Base-by-base conservation (phyloP, 768 basidiomycete genomes). In the Sutorius australiensis region DNA sequence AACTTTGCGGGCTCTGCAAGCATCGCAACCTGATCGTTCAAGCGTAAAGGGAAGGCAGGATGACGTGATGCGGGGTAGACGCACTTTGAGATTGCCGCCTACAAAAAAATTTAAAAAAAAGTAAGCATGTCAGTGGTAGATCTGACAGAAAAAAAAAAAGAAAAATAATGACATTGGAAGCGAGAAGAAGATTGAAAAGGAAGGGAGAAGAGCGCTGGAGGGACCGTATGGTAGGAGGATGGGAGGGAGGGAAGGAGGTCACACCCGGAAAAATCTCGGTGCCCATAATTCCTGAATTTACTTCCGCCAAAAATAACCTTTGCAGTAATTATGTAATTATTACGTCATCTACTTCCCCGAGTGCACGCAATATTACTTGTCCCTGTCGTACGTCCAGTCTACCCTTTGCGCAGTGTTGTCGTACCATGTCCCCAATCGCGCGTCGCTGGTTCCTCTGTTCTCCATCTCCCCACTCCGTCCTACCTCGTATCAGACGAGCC, bases 1-100 rank as follows among this genome's bases (percentile, higher is more conserved):
- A 41, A 93, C 91, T 69, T 93, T 92, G 67, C 90, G 85, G 10
- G 89, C 86, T 60, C 89, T 77, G 71, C 90, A 92, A 42, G 89
- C 89, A 73, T 91, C 89, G 69, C 89, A 92, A 66, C 89, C 89
- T 91, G 62, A 45, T 43, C 5, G 41, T 63, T 63, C 63, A 56
- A 69, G 54, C 54, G 60, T 59, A 47, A 56, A 37, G 51, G 49
- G 32, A 54, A 55, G 55, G 49, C 38, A 37, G 56, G 49, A 57
- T 53, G 56, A 77, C 53, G 54, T 50, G 53, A 61, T 54, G 58
- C 40, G 59, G 58, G 55, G 47, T 39, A 45, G 31, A 66, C 85
- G 54, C 62, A 89, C 89, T 91, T 71, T 91, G 89, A 50, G 87
- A 89, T 75, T 91, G 89, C 62, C 88, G 83, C 83, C 88, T 90